Evolutionary conservation across 768 basidiomycete species (phyloP), one percentile per base, ranked within the genome.

Genomic region (Amanita phalloides): DNA sequence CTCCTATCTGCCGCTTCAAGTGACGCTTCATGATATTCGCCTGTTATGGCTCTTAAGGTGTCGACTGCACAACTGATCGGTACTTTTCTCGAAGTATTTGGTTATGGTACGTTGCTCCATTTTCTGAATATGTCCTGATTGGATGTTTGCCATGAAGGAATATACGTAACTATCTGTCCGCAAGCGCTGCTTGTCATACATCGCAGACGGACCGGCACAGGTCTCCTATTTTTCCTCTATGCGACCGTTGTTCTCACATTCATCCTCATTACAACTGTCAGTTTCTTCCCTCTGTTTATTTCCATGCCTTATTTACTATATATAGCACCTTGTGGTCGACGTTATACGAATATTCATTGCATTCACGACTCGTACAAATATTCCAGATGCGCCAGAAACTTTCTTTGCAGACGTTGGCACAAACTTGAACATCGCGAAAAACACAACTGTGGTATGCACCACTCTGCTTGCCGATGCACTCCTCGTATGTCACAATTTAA

Each of bases 41-140:
- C 6, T 11, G 3, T 10, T 6, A 51, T 51, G 49, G 42, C 30
- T 17, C 17, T 51, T 32, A 11, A n/a, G 9, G 49, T 51, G 4
- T 9, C 49, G 17, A 43, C 49, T n/a, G 49, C 49, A n/a, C 25
- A 51, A 17, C 41, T 51, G 30, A 25, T 51, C 7, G 49, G 49
- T 3, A 51, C 49, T 5, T 43, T 51, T 44, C n/a, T 51, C 6
- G 49, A 51, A 28, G 28, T 51, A 30, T 28, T 51, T 13, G 49
- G 49, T 10, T 51, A 43, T 51, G 49, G 49, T 51, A 42, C 30
- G 28, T 43, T 21, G 20, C 41, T 9, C 26, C 36, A 32, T 30
- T 9, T 30, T 32, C 26, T n/a, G 4, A 42, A 28, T n/a, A 28
- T 41, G 6, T 21, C 20, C n/a, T 4, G n/a, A 17, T 23, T 49